Evolutionary conservation across 1,139 yeast genomes (phyloP).

Genomic region (Candida buenavistaensis): DNA sequence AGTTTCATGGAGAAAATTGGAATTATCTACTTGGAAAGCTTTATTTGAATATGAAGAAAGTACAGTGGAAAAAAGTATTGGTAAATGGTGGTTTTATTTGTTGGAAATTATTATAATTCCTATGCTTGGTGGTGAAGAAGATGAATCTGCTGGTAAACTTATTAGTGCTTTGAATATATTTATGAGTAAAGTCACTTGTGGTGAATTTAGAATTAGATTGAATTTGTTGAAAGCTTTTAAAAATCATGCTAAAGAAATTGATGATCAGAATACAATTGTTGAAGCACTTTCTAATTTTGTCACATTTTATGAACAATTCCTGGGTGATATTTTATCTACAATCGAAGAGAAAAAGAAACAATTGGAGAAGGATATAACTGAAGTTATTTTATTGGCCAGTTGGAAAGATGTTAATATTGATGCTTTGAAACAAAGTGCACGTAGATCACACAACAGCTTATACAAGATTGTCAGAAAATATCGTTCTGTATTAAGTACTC

Average conservation of each 20-base stretch:
- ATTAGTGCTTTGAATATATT: constrained; percentile 76
- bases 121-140: constrained; percentile 18
- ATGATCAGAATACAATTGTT: constrained; percentile 20
- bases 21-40: constrained; percentile 81
- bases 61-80: constrained; percentile 50
- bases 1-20: constrained; percentile 88
- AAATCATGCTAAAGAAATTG: constrained; percentile 40
- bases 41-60: constrained; percentile 69
- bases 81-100: constrained; percentile 90
- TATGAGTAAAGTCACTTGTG: constrained; percentile 71
- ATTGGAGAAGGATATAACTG: constrained; percentile 78
- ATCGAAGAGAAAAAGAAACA: constrained; percentile 48
- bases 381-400: constrained; percentile 84
- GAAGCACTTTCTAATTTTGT: constrained; percentile 62
- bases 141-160: constrained; percentile 33
- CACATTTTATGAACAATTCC: constrained; percentile 67
- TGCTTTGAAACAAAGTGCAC: constrained; percentile 91
- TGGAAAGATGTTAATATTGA: constrained; percentile 97
- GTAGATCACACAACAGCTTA: constrained; percentile 78
- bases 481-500: constrained; percentile 58
- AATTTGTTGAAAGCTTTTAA: constrained; percentile 62
- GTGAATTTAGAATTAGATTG: constrained; percentile 67
- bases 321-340: constrained; percentile 43
- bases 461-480: constrained; percentile 85
- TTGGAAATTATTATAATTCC: constrained; percentile 74